phyloP scores from a whole-genome alignment of 1,284 basidiomycete species.

The Phellopilus nigrolimitatus region DNA sequence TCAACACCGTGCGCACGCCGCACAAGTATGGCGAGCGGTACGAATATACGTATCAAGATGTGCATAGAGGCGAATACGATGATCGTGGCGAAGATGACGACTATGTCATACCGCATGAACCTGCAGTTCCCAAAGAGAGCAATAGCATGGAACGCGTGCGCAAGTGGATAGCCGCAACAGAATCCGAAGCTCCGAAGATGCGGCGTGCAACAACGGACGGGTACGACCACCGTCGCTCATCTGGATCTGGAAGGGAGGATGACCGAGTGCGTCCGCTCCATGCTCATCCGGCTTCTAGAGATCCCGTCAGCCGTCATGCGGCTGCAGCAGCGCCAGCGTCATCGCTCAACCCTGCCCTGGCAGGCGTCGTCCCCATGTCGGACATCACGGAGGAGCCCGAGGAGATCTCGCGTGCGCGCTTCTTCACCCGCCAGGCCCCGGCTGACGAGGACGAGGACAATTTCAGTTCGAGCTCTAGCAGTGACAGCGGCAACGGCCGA shows the following conservation, averaged over 20 bases:
- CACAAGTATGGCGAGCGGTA: neutral
- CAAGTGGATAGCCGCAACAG: neutral
- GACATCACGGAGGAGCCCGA: constrained; percentile 14
- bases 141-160: constrained; percentile 9
- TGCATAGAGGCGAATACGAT: neutral
- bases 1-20: neutral
- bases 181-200: neutral
- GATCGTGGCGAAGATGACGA: constrained; percentile 3
- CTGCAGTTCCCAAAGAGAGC: neutral
- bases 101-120: neutral
- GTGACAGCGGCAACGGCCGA: neutral
- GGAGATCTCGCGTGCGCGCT: constrained; percentile 5
- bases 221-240: neutral
- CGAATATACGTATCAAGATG: neutral
- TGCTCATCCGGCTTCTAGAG: neutral
- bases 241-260: neutral
- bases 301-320: neutral
- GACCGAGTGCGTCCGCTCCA: too few relatives aligned
- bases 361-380: neutral
- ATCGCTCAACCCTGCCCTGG: neutral
- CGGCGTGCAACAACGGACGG: neutral
- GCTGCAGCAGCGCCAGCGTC: constrained; percentile 1
- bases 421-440: neutral
- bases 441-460: too few relatives aligned
- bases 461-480: constrained; percentile 1